Conservation (phyloP, 2,329 filamentous ascomycete genomes). For the Calonectria pseudoturangicola region DNA sequence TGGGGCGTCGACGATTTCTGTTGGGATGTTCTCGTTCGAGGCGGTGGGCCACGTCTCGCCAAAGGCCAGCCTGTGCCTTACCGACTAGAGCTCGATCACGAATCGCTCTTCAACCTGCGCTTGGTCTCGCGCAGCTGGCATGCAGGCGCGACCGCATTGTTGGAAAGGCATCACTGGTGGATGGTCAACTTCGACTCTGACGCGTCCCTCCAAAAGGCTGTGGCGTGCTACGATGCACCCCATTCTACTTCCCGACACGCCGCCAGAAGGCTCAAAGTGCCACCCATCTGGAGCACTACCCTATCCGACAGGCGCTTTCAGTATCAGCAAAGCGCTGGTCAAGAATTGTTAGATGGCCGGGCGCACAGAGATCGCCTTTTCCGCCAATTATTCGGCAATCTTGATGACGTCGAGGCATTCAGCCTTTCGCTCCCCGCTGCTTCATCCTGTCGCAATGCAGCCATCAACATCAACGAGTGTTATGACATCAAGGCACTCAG, state of each 20-base stretch:
- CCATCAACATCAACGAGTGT: slow-evolving; percentile 1
- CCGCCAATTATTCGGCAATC: slow-evolving; percentile 2
- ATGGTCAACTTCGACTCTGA: slow-evolving; percentile 5
- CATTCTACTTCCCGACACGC: not conserved
- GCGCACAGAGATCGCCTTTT: not conserved
- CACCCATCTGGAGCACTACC: not conserved
- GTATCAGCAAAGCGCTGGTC: not conserved
- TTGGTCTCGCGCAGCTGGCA: slow-evolving; percentile 14
- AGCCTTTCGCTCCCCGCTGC: slow-evolving; percentile 3
- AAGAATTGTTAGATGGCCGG: not conserved
- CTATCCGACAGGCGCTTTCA: slow-evolving; percentile 1
- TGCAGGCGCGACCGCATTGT: not conserved
- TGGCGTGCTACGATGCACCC: not conserved
- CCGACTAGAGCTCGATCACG: slow-evolving; percentile 8
- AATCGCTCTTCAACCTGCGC: slow-evolving; percentile 9
- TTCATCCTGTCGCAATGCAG: not conserved
- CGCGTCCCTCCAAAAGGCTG: not conserved
- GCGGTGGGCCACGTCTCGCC: slow-evolving; percentile 14
- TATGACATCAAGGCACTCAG: slow-evolving; percentile 17
- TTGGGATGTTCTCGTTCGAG: slow-evolving; percentile 25
- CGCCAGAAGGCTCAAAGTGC: not conserved
- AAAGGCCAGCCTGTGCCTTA: slow-evolving; percentile 16
- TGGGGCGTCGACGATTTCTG: slow-evolving; percentile 3
- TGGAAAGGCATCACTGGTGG: slow-evolving; percentile 14
- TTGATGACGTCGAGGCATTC: slow-evolving; percentile 6